phyloP scores from a whole-genome alignment of 1,139 yeast species.

The Blastobotrys serpentis region DNA sequence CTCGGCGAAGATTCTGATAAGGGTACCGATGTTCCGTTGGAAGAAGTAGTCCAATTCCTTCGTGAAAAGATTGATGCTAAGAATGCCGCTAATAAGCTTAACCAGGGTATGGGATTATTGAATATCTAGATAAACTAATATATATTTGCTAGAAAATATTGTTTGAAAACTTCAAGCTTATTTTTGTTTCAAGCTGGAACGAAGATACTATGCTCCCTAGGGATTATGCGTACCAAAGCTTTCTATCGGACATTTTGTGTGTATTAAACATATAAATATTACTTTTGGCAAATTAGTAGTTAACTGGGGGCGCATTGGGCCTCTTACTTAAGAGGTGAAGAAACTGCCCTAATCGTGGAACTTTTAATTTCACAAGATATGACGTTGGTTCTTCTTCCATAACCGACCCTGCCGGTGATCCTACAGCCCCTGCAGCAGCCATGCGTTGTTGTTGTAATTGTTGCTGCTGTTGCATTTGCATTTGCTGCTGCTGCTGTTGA shows the following conservation, averaged over 20 bases:
- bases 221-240: too few relatives aligned
- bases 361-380: slow-evolving; percentile 33
- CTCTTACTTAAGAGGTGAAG: slow-evolving; percentile 1
- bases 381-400: slow-evolving; percentile 1
- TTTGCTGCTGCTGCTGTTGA: slow-evolving; percentile 13
- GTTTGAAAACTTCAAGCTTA: too few relatives aligned
- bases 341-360: slow-evolving; percentile 39
- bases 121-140: slow-evolving; percentile 6
- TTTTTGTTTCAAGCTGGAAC: too few relatives aligned
- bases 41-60: slow-evolving; percentile 57
- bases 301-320: neutral
- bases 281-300: slow-evolving; percentile 1
- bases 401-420: neutral
- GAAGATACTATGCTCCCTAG: too few relatives aligned
- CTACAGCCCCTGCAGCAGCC: neutral
- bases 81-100: slow-evolving; percentile 1
- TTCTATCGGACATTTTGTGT: neutral
- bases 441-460: slow-evolving; percentile 5
- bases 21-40: slow-evolving; percentile 72
- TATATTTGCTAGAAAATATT: too few relatives aligned
- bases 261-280: neutral
- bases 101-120: slow-evolving; percentile 4
- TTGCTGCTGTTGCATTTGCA: neutral
- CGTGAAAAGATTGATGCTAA: slow-evolving; percentile 8
- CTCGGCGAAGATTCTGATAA: slow-evolving; percentile 86